phyloP scores from a whole-genome alignment of 1,284 basidiomycete species.

The Retiboletus flavoniger region DNA sequence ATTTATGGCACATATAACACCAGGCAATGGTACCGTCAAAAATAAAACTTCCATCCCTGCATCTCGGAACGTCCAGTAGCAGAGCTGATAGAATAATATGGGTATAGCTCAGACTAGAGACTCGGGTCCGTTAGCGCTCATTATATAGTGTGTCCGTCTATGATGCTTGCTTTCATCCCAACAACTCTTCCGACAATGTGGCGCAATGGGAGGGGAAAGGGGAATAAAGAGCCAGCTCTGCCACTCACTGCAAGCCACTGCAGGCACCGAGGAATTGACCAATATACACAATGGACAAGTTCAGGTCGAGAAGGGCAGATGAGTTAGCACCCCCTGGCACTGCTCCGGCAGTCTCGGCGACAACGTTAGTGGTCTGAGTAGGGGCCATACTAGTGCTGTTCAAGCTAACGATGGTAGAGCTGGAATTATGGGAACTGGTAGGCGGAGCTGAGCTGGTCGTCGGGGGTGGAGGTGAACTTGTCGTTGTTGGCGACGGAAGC shows the following conservation, averaged over 20 bases:
- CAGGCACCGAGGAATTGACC: conserved; percentile 22
- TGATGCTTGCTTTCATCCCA: conserved; percentile 21
- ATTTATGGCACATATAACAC: conserved; percentile 20
- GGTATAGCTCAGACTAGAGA: conserved; percentile 31
- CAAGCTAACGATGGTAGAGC: conserved; percentile 16
- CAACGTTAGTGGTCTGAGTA: conserved; percentile 16
- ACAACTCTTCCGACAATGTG: conserved; percentile 1
- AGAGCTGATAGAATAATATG: conserved; percentile 21
- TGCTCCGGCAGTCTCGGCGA: conserved; percentile 11
- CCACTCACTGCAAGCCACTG: conserved; percentile 2
- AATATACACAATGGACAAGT: conserved; percentile 22
- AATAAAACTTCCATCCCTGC: conserved; percentile 7
- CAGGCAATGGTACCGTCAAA: conserved; percentile 12
- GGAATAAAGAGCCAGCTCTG: conserved; percentile 12
- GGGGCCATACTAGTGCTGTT: conserved; percentile 14
- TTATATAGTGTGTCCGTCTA: conserved; percentile 20
- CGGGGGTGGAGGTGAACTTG: conserved; percentile 26
- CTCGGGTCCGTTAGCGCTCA: conserved; percentile 21
- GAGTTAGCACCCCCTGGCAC: conserved; percentile 3
- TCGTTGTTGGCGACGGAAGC: conserved; percentile 23
- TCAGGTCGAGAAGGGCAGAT: conserved; percentile 18
- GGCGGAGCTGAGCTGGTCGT: conserved; percentile 25
- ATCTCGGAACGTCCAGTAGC: conserved; percentile 4
- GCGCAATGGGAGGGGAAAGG: not conserved
- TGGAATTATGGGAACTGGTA: conserved; percentile 18